phyloP scores from a whole-genome alignment of 176 grass and related monocot species.

The Oryza rufipogon region DNA sequence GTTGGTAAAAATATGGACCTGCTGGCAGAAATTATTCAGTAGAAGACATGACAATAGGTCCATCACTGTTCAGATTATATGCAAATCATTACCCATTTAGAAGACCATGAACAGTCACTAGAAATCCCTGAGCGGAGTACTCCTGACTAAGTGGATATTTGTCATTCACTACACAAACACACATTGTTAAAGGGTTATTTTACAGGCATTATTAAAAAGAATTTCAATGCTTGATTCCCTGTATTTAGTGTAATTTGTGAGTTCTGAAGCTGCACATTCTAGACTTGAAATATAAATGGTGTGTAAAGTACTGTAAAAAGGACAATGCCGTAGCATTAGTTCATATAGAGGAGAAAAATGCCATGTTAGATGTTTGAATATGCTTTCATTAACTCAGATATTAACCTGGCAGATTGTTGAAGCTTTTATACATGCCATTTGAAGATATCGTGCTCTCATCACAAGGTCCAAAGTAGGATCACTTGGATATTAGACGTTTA shows the following conservation, averaged over 20 bases:
- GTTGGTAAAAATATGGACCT: constrained; percentile 12
- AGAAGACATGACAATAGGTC: background rate
- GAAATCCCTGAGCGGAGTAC: background rate
- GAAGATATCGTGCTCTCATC: constrained; percentile 15
- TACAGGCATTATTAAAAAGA: background rate
- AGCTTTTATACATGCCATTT: constrained; percentile 16
- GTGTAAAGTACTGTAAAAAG: constrained; percentile 13
- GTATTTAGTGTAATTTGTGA: constrained; percentile 2
- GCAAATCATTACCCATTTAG: background rate
- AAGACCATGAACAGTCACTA: background rate
- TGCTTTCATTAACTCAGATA: background rate
- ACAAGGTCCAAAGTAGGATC: constrained; percentile 13
- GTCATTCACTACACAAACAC: background rate
- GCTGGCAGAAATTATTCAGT: constrained; percentile 24
- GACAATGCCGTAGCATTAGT: background rate
- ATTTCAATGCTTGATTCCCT: constrained; percentile 6
- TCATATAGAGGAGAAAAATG: constrained; percentile 1
- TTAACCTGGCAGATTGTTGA: background rate
- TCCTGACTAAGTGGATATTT: constrained; percentile 18
- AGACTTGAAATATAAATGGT: constrained; percentile 5
- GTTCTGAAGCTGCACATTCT: background rate
- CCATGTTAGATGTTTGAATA: constrained; percentile 20
- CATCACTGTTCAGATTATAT: constrained; percentile 15
- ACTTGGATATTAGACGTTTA: constrained; percentile 20
- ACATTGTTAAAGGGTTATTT: background rate